phyloP scores from a whole-genome alignment of 2,329 filamentous ascomycete genomes.

The Colletotrichum caudatum region DNA sequence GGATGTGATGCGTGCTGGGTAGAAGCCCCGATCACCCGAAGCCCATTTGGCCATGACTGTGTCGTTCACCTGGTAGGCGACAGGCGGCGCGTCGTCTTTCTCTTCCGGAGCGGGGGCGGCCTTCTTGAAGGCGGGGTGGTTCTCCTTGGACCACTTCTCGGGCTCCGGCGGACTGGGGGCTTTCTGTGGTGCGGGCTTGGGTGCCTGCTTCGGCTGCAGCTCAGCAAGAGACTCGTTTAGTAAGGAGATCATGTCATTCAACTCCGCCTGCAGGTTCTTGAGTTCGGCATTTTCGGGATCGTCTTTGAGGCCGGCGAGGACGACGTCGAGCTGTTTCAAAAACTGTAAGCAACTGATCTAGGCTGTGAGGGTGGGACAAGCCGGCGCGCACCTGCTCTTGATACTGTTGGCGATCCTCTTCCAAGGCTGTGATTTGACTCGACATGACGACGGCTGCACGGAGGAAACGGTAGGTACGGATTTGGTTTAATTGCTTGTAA shows the following conservation, averaged over 20 bases:
- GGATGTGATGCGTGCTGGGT: conserved; percentile 91
- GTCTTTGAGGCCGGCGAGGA: conserved; percentile 80
- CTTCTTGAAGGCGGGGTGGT: conserved; percentile 81
- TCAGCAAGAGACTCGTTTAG: conserved; percentile 86
- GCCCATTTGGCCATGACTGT: conserved; percentile 91
- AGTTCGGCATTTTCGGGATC: conserved; percentile 86
- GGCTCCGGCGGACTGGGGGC: conserved; percentile 65
- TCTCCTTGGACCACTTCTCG: conserved; percentile 84
- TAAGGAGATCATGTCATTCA: conserved; percentile 83
- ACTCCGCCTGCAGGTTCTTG: conserved; percentile 80
- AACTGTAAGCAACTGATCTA: conserved; percentile 40
- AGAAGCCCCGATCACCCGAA: conserved; percentile 89
- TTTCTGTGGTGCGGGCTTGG: conserved; percentile 56
- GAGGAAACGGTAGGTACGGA: background rate
- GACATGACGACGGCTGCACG: conserved; percentile 35
- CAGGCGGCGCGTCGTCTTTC: conserved; percentile 65
- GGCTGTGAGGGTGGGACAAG: background rate
- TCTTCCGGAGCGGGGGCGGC: conserved; percentile 56
- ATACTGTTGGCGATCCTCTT: conserved; percentile 66
- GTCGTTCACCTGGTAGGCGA: conserved; percentile 87
- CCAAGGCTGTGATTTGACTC: conserved; percentile 56
- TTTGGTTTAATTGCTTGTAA: background rate
- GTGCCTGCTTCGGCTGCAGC: conserved; percentile 70
- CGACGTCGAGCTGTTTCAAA: conserved; percentile 75
- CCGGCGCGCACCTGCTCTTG: conserved; percentile 64